Base-by-base conservation (phyloP, 805 yeast genomes). In the Candida incommunis region DNA sequence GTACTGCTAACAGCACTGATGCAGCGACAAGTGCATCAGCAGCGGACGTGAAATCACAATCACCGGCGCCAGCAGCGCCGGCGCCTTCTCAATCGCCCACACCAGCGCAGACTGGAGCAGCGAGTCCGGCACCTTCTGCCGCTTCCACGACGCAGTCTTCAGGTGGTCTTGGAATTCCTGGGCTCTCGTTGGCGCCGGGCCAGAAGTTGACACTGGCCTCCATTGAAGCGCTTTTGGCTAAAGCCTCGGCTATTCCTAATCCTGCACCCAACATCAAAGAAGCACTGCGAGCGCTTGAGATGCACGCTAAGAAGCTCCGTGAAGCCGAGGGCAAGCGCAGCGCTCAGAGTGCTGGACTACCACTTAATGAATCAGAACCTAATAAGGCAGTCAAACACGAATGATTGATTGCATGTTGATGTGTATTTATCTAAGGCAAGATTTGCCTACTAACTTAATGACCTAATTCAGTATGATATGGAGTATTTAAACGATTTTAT, bases 241-340 rank as follows among this genome's bases (percentile, higher is more conserved):
- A 60, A 50, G 66, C 66, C 22, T 61, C 58, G 47, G 59, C 59
- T 45, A 61, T 62, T 40, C 54, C 53, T 22, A 63, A 62, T 45
- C 66, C 66, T 15, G 49, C 62, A 3, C 59, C 63, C 4, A 53
- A 56, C 23, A 56, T 63, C 21, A 48, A 50, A 40, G 60, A 60
- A 26, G 64, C 64, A 40, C 50, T 63, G 37, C 58, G 56, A 44
- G 64, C 62, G 48, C 57, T 63, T 18, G 51, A 58, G 41, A 59
- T 55, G 4, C 65, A 63, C 48, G 54, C 54, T 2, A 46, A 46
- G 23, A 47, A 46, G 45, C 42, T 52, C 22, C 47, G 48, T 4
- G 37, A 40, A 23, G 18, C 42, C 7, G 42, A 40, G 18, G 42
- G 26, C 7, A 40, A 40, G 24, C 13, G 26, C 16, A 40, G 16